These are phyloP conservation scores for Bidens hawaiensis DNA, from an alignment of 140 eudicot species.

Conservation along the genomic window DNA sequence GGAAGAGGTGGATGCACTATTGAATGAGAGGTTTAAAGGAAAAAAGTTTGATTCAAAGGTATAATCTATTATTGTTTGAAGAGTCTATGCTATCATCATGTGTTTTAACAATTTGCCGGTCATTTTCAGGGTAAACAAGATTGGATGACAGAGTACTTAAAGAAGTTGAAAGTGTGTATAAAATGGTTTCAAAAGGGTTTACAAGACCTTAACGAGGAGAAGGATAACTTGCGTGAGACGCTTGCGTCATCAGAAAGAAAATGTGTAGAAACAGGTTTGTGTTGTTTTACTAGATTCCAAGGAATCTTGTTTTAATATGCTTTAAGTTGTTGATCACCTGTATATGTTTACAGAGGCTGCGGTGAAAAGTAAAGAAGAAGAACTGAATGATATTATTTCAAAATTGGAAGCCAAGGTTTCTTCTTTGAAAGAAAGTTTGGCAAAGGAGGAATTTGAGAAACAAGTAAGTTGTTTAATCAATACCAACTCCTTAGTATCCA, in stretches of 20 bases:
- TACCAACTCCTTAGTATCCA: neutral
- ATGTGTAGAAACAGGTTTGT: constrained; percentile 41
- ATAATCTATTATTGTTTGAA: constrained; percentile 1
- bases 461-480: constrained; percentile 34
- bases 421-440: constrained; percentile 55
- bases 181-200: constrained; percentile 57
- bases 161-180: constrained; percentile 47
- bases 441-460: constrained; percentile 62
- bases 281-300: neutral
- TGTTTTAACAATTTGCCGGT: constrained; percentile 1
- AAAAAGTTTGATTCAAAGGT: constrained; percentile 60
- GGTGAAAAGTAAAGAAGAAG: constrained; percentile 46
- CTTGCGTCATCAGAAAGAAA: constrained; percentile 47
- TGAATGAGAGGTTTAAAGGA: constrained; percentile 59
- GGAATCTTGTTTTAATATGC: neutral
- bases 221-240: constrained; percentile 32
- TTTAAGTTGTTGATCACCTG: neutral
- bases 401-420: constrained; percentile 46
- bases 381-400: constrained; percentile 37
- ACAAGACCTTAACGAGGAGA: constrained; percentile 37
- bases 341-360: constrained; percentile 37
- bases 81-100: constrained; percentile 7
- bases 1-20: constrained; percentile 65
- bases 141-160: constrained; percentile 36
- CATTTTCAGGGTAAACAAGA: constrained; percentile 36